Base-by-base conservation (phyloP, 805 yeast species). In the Saturnispora sekii region DNA sequence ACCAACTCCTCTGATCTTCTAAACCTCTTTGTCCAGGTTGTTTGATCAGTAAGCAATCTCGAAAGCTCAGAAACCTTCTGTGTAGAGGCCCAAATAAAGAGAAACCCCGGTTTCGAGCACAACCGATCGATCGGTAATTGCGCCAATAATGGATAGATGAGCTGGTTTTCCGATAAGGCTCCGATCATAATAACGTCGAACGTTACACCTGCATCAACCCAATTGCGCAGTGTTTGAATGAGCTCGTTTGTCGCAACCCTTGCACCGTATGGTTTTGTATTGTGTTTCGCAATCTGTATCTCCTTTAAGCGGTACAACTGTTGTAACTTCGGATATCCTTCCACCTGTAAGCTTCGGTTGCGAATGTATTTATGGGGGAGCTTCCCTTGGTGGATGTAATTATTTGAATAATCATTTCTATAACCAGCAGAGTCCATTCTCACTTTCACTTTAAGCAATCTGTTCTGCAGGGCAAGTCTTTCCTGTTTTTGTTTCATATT, bases 171-270 rank as follows among this genome's bases (percentile, higher is more conserved):
- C 1, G 82, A 74, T 41, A 90, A 67, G 3, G 93, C 90, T 1
- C 95, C 95, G 44, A 89, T 77, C 95, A 90, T 86, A 11, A 90
- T 83, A 10, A 87, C 95, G 59, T 89, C 96, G 61, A 89, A 90
- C 48, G 75, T 76, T 33, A 84, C 56, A 7, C 73, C 69, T 46
- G 78, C 76, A 15, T 66, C 66, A 30, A 77, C 75, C 94, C 95
- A 84, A 16, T 61, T 57, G 46, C 74, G 71, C 46, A 89, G 64
- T 0, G 73, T 70, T 1, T 73, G 72, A 6, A 77, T 67, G 61
- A 87, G 78, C 43, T 74, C 65, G 30, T 72, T 71, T 5, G 73
- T 66, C 12, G 66, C 62, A 3, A 75, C 73, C 38, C 82, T 68
- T 8, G 72, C 69, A 0, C 96, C 95, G 54, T 72, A 82, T 0